phyloP scores from a whole-genome alignment of 73 alveolate species.

The Paramecium primaurelia region DNA sequence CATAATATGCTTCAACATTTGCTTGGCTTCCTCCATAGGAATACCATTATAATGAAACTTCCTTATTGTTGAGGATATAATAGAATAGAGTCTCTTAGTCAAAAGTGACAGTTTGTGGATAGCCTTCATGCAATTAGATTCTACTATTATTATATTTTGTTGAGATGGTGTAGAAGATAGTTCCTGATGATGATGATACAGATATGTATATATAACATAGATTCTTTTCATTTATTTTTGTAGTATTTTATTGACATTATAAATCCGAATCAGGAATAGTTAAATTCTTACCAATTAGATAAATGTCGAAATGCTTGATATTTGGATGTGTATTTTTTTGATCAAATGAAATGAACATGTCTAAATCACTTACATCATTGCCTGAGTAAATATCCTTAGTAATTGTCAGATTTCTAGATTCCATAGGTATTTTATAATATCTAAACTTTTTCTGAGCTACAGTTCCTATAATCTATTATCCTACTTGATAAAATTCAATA shows the following conservation, averaged over 20 bases:
- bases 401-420: not conserved
- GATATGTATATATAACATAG: not conserved
- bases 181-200: not conserved
- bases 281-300: not conserved
- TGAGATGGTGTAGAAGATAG: not conserved
- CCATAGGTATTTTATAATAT: constrained; percentile 33
- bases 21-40: constrained; percentile 5
- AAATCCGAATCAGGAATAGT: not conserved
- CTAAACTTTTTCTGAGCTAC: not conserved
- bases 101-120: not conserved
- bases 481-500: constrained; percentile 7
- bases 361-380: not conserved
- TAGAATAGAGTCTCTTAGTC: not conserved
- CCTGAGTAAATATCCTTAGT: not conserved
- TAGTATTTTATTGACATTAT: not conserved
- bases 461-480: constrained; percentile 14
- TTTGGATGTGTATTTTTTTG: not conserved
- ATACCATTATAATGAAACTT: not conserved
- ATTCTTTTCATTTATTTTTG: not conserved
- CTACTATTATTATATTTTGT: not conserved
- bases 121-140: not conserved
- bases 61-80: not conserved
- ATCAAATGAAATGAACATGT: not conserved
- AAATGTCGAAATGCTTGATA: no score
- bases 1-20: not conserved